phyloP scores from a whole-genome alignment of 176 grass and related monocot genomes.

The Oryza meridionalis region DNA sequence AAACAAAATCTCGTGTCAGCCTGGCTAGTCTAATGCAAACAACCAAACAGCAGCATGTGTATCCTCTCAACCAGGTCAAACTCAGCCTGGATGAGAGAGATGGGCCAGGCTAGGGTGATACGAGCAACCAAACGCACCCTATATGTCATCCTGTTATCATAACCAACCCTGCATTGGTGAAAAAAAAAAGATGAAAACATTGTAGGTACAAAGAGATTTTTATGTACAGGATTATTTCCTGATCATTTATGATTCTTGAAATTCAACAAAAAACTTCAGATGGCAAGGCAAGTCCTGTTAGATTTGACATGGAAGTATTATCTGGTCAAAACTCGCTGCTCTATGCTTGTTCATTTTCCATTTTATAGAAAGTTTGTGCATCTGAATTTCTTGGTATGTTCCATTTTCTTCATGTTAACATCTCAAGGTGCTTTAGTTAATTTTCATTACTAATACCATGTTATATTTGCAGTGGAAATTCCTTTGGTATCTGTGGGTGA shows the following conservation, averaged over 20 bases:
- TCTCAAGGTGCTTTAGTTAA: not conserved
- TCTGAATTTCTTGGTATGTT: conserved; percentile 7
- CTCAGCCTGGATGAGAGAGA: too few relatives aligned
- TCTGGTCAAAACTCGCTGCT: not conserved
- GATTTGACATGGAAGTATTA: conserved; percentile 22
- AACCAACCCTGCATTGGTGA: not conserved
- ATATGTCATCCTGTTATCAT: not conserved
- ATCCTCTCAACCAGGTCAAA: too few relatives aligned
- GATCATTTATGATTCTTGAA: not conserved
- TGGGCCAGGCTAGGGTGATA: too few relatives aligned
- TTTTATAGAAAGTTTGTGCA: not conserved
- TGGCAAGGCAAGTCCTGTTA: not conserved
- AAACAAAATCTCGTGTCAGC: too few relatives aligned
- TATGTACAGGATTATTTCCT: not conserved
- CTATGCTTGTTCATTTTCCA: conserved; percentile 1
- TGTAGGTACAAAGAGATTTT: not conserved
- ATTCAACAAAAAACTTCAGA: not conserved
- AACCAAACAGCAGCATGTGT: too few relatives aligned
- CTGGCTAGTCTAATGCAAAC: too few relatives aligned
- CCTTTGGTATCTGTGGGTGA: conserved; percentile 94
- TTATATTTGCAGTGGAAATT: conserved; percentile 65
- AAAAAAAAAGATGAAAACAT: not conserved
- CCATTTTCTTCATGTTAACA: not conserved
- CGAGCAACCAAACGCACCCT: too few relatives aligned
- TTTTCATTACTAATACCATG: not conserved